Evolutionary conservation across 2,329 filamentous ascomycete genomes (phyloP).

Genomic region (Aspergillus spinulosporus): DNA sequence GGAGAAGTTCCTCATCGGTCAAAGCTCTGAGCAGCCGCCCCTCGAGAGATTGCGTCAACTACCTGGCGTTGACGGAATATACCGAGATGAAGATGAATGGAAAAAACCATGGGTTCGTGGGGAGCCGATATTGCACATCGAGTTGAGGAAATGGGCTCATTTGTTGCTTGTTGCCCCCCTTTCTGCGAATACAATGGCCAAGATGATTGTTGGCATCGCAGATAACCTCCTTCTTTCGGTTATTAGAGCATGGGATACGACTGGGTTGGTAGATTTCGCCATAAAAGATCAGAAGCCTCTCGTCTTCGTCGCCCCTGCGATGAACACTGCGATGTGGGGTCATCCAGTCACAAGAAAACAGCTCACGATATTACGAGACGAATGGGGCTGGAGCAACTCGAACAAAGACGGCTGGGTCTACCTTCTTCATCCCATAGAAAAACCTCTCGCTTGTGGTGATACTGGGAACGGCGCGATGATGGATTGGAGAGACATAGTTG

Average conservation of each 20-base stretch:
- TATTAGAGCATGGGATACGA: slow-evolving; percentile 83
- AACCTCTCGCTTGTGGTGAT: slow-evolving; percentile 82
- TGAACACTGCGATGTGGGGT: slow-evolving; percentile 90
- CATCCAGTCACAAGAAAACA: slow-evolving; percentile 79
- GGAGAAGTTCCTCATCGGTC: slow-evolving; percentile 71
- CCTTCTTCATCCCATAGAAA: slow-evolving; percentile 70
- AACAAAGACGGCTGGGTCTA: slow-evolving; percentile 61
- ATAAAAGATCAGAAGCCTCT: slow-evolving; percentile 52
- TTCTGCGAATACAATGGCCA: slow-evolving; percentile 82
- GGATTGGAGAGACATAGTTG: slow-evolving; percentile 74
- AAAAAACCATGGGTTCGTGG: slow-evolving; percentile 72
- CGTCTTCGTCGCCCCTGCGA: slow-evolving; percentile 75
- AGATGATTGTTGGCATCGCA: slow-evolving; percentile 73
- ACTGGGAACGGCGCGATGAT: slow-evolving; percentile 79
- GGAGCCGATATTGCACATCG: slow-evolving; percentile 84
- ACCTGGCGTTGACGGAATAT: slow-evolving; percentile 76
- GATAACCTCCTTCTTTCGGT: slow-evolving; percentile 74
- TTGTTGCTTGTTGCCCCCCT: slow-evolving; percentile 77
- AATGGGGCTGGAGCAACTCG: slow-evolving; percentile 63
- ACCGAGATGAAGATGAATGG: slow-evolving; percentile 88
- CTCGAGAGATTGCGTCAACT: slow-evolving; percentile 59
- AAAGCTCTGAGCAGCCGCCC: slow-evolving; percentile 73
- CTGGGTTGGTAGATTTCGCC: slow-evolving; percentile 56
- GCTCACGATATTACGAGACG: slow-evolving; percentile 66
- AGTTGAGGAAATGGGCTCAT: slow-evolving; percentile 79